phyloP scores from a whole-genome alignment of 257 asterid genomes.

The Primulina huaijiensis region DNA sequence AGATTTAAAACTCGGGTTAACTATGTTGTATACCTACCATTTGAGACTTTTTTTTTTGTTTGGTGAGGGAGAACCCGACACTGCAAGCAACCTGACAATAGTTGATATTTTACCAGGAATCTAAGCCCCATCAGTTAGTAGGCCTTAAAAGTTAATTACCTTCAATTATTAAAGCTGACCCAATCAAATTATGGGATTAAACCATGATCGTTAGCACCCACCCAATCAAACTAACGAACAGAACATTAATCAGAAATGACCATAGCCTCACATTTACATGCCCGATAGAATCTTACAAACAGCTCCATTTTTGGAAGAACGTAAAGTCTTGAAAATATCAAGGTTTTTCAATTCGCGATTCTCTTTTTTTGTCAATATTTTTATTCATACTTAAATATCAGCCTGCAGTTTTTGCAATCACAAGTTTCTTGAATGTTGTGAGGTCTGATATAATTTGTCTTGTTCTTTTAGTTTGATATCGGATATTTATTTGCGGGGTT shows the following conservation, averaged over 20 bases:
- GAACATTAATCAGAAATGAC: background rate
- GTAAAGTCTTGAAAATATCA: conserved; percentile 23
- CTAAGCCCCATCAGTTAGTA: background rate
- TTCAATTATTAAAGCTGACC: background rate
- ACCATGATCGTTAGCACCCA: conserved; percentile 38
- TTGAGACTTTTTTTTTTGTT: too few species aligned
- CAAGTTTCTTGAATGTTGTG: background rate
- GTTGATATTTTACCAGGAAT: background rate
- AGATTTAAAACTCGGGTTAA: too few species aligned
- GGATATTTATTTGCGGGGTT: conserved; percentile 9
- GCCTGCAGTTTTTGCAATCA: background rate
- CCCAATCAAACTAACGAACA: conserved; percentile 17
- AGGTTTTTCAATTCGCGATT: background rate
- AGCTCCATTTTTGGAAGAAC: conserved; percentile 18
- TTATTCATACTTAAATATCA: background rate
- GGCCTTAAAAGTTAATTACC: background rate
- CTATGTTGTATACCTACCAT: too few species aligned
- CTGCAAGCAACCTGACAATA: too few species aligned
- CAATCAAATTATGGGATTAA: conserved; percentile 37
- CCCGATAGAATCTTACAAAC: conserved; percentile 6
- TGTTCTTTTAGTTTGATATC: background rate
- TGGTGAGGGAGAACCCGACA: background rate
- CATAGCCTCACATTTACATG: conserved; percentile 35
- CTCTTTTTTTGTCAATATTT: background rate
- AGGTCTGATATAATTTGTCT: background rate